phyloP scores from a whole-genome alignment of 2,329 filamentous ascomycete species.

The Diplodia mutila region DNA sequence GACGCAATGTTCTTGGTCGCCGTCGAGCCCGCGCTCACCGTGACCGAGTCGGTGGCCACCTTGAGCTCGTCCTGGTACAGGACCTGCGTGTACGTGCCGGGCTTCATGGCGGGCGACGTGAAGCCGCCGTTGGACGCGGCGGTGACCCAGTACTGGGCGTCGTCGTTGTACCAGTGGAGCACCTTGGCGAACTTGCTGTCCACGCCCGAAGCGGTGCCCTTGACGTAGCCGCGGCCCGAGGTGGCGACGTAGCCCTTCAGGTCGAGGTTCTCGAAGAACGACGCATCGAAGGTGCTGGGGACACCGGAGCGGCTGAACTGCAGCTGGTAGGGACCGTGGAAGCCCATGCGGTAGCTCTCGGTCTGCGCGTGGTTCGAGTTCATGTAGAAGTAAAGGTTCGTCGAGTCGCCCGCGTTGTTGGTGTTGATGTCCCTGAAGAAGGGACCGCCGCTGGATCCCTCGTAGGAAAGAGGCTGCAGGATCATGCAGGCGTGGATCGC shows the following conservation, averaged over 20 bases:
- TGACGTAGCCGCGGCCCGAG: conserved; percentile 61
- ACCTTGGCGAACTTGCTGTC: conserved; percentile 55
- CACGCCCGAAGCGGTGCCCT: conserved; percentile 64
- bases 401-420: conserved; percentile 64
- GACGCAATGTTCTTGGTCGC: conserved; percentile 58
- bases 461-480: conserved; percentile 56
- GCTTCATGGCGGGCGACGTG: conserved; percentile 68
- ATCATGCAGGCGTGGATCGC: conserved; percentile 65
- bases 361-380: conserved; percentile 59
- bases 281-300: conserved; percentile 55
- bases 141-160: conserved; percentile 68
- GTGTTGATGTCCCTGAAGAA: conserved; percentile 66
- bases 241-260: conserved; percentile 63
- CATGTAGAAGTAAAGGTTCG: conserved; percentile 68
- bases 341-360: conserved; percentile 63
- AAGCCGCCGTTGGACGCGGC: conserved; percentile 60
- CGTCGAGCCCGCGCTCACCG: conserved; percentile 56
- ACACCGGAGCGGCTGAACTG: conserved; percentile 63
- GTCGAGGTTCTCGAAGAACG: conserved; percentile 63
- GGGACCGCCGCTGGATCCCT: conserved; percentile 68
- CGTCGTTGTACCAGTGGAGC: conserved; percentile 60
- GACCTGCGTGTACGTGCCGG: conserved; percentile 70
- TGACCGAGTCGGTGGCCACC: conserved; percentile 53
- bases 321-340: conserved; percentile 69
- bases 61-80: conserved; percentile 64